phyloP scores from a whole-genome alignment of 176 grass and related monocot genomes.

The Guadua angustifolia region DNA sequence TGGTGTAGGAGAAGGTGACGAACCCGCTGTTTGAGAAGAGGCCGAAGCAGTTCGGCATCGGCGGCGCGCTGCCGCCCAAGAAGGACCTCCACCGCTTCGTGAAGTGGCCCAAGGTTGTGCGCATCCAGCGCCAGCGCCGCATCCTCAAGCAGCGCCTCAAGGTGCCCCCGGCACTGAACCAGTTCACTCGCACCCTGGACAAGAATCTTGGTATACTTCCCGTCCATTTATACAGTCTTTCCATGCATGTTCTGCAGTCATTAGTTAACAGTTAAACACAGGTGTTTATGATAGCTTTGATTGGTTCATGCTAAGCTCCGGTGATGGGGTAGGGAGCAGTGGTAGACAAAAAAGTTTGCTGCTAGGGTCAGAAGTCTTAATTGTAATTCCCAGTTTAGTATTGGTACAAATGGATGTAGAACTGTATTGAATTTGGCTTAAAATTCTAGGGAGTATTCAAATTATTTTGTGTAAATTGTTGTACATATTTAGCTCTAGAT shows the following conservation, averaged over 20 bases:
- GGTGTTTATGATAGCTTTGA: background rate
- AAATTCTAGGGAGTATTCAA: background rate
- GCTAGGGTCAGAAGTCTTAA: background rate
- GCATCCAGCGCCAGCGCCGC: slow-evolving; percentile 86
- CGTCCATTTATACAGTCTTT: background rate
- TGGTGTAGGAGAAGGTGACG: slow-evolving; percentile 64
- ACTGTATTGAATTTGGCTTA: background rate
- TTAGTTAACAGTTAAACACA: background rate
- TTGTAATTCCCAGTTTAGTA: background rate
- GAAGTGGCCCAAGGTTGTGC: slow-evolving; percentile 91
- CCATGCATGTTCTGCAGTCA: background rate
- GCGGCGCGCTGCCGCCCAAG: slow-evolving; percentile 82
- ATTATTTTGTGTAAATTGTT: background rate
- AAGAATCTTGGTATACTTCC: slow-evolving; percentile 77
- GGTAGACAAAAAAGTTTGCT: background rate
- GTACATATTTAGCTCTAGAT: background rate
- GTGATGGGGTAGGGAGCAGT: background rate
- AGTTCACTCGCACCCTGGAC: slow-evolving; percentile 94
- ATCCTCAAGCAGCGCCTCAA: slow-evolving; percentile 95
- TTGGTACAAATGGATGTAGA: background rate
- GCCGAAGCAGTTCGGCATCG: slow-evolving; percentile 92
- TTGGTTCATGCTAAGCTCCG: background rate
- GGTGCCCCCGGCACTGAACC: slow-evolving; percentile 83
- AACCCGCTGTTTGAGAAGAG: slow-evolving; percentile 94
- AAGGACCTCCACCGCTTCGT: slow-evolving; percentile 80